Conservation (phyloP, 192 early-diverging fungal species). For the Coemansia sp. region DNA sequence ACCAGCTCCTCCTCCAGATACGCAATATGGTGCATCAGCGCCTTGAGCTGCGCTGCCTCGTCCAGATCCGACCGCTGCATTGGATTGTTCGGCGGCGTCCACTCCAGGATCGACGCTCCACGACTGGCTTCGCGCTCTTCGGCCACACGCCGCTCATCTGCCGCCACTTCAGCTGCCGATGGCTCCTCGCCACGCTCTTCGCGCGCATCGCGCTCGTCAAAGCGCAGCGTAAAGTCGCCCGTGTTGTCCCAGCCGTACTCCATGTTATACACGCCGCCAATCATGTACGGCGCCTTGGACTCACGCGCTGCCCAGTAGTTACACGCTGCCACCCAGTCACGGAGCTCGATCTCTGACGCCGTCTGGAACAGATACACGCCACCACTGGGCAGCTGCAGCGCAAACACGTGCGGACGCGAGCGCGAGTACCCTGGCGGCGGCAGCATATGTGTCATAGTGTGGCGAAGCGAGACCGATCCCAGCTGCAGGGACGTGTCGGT, state of each 20-base stretch:
- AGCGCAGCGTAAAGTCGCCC: constrained; percentile 47
- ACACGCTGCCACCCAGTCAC: constrained; percentile 83
- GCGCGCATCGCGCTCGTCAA: constrained; percentile 50
- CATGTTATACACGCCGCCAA: constrained; percentile 83
- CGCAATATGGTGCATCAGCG: constrained; percentile 64
- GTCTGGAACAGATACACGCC: constrained; percentile 93
- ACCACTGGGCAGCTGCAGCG: constrained; percentile 75
- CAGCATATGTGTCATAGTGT: constrained; percentile 79
- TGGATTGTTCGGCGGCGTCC: constrained; percentile 55
- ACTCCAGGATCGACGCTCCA: constrained; percentile 46
- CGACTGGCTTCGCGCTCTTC: constrained; percentile 49
- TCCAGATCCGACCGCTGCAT: constrained; percentile 56
- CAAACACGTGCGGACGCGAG: constrained; percentile 78
- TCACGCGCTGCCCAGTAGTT: constrained; percentile 94
- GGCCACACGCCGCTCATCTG: constrained; percentile 37
- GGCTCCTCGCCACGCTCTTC: constrained; percentile 37
- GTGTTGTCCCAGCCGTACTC: constrained; percentile 91
- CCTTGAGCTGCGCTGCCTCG: constrained; percentile 59
- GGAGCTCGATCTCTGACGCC: constrained; percentile 63
- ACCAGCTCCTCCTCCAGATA: constrained; percentile 69
- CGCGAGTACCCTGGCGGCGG: constrained; percentile 84
- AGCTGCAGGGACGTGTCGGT: constrained; percentile 58
- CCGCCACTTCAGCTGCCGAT: constrained; percentile 28
- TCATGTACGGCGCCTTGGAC: constrained; percentile 82
- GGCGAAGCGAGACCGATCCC: constrained; percentile 65